Evolutionary conservation across 768 basidiomycete species (phyloP).

Genomic region (Ephemerocybe angulata): DNA sequence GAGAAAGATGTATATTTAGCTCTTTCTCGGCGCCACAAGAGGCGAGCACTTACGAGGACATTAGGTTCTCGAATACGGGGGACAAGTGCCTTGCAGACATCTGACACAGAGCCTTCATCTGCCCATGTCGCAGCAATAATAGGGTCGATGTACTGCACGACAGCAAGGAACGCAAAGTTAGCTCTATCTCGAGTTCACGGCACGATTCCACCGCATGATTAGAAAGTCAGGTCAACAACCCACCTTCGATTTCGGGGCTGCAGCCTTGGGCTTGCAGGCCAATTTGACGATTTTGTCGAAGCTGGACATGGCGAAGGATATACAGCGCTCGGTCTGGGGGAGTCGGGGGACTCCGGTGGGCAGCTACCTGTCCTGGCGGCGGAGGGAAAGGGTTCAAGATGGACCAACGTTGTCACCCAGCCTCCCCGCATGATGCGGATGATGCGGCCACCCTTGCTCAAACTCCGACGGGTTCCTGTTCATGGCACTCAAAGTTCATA

Average conservation of each 20-base stretch:
- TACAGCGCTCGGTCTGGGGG: not conserved
- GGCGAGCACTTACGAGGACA: constrained; percentile 63
- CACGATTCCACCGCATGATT: not conserved
- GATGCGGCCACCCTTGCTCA: too few relatives aligned
- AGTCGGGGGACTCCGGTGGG: not conserved
- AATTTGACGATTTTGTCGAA: constrained; percentile 92
- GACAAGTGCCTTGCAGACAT: constrained; percentile 86
- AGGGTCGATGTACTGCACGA: constrained; percentile 83
- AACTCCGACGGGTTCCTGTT: too few relatives aligned
- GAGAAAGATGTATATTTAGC: not conserved
- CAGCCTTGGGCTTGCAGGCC: constrained; percentile 96
- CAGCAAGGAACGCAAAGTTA: constrained; percentile 1
- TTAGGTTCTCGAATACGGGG: constrained; percentile 89
- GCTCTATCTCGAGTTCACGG: not conserved
- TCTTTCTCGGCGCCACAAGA: not conserved
- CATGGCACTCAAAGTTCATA: too few relatives aligned
- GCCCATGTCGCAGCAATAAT: constrained; percentile 97
- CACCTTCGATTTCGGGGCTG: constrained; percentile 94
- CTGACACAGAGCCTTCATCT: constrained; percentile 88
- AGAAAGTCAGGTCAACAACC: not conserved
- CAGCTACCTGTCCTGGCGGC: too few relatives aligned
- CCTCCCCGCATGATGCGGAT: too few relatives aligned
- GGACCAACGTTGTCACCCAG: too few relatives aligned
- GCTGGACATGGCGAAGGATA: constrained; percentile 53
- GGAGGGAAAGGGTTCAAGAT: too few relatives aligned